Percentiles rank a stretch among this genome's conserved stretches.
Conservation (phyloP, 495 filamentous ascomycete species). For the Tuber microsphaerosporum region DNA sequence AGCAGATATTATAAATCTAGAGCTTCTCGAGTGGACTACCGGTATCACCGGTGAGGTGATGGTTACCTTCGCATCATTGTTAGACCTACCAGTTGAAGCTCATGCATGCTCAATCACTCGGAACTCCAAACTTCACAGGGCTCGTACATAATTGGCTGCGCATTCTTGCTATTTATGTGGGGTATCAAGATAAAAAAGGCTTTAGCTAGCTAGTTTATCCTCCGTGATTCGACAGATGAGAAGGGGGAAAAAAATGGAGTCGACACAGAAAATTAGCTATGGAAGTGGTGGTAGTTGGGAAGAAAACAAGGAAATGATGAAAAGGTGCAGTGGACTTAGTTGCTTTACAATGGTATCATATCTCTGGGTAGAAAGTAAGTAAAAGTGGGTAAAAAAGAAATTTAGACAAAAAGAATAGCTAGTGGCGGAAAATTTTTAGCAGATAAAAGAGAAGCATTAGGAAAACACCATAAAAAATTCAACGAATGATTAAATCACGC, state of each 20-base stretch:
- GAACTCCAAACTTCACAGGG: background rate
- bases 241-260: background rate
- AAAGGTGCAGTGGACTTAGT: background rate
- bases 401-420: background rate
- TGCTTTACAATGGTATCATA: background rate
- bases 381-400: background rate
- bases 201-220: background rate
- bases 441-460: slow-evolving; percentile 1
- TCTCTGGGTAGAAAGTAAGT: background rate
- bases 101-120: background rate
- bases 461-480: background rate
- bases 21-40: background rate
- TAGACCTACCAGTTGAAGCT: background rate
- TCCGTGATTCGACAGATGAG: background rate
- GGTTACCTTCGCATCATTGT: background rate
- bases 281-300: background rate
- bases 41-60: background rate
- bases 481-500: slow-evolving; percentile 2
- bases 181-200: background rate
- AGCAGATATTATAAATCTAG: background rate
- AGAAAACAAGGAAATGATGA: background rate
- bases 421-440: background rate
- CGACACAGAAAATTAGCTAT: slow-evolving; percentile 1
- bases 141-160: background rate
- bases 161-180: background rate